phyloP scores from a whole-genome alignment of 148 eudicot species.

The Persicaria maculosa region DNA sequence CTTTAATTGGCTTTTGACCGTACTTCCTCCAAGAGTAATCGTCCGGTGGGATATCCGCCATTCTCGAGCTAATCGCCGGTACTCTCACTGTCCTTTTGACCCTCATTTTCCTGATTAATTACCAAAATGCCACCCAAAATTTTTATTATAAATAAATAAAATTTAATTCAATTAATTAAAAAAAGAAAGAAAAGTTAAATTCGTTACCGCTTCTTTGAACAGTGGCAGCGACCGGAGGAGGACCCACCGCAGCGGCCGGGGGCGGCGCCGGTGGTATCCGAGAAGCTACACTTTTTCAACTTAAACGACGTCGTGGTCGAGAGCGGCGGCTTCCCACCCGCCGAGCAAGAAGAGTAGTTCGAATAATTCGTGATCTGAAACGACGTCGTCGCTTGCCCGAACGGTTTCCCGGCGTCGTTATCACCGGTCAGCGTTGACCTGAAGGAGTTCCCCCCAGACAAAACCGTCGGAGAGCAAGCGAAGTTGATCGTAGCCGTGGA shows the following conservation, averaged over 20 bases:
- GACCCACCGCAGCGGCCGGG: conserved; percentile 79
- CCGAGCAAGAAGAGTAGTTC: conserved; percentile 40
- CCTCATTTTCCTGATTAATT: conserved; percentile 52
- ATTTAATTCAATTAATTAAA: neutral
- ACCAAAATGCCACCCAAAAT: neutral
- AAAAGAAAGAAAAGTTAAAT: neutral
- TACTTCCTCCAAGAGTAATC: conserved; percentile 97
- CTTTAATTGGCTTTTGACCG: conserved; percentile 96
- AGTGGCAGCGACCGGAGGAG: conserved; percentile 72
- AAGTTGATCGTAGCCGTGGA: conserved; percentile 45
- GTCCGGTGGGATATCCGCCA: conserved; percentile 94
- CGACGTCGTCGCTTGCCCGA: conserved; percentile 19
- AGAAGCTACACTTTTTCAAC: conserved; percentile 59
- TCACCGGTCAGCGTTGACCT: conserved; percentile 73
- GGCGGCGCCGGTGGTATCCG: conserved; percentile 39
- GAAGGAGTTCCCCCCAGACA: conserved; percentile 44
- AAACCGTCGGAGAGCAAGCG: conserved; percentile 45
- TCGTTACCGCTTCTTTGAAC: conserved; percentile 67
- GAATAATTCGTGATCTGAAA: conserved; percentile 45
- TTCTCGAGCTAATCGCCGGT: conserved; percentile 83
- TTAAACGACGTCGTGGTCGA: conserved; percentile 53
- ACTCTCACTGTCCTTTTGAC: conserved; percentile 68
- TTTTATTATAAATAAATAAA: neutral
- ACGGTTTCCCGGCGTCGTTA: conserved; percentile 17
- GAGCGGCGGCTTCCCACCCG: conserved; percentile 66